Evolutionary conservation across 2,329 filamentous ascomycete species (phyloP).

Genomic region (Sporothrix variecibatus): DNA sequence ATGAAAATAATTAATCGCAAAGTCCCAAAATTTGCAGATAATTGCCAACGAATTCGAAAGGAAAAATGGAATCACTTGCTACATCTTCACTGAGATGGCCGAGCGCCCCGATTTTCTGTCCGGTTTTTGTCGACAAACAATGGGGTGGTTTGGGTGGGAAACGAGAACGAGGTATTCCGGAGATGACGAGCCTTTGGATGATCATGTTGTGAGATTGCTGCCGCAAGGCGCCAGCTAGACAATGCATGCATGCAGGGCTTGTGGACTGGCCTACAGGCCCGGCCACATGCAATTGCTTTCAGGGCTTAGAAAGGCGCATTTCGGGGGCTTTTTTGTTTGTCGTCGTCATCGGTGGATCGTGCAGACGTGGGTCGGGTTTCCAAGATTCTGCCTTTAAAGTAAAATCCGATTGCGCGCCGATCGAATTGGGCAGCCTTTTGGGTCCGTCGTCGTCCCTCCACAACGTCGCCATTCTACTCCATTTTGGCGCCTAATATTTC

Average conservation of each 20-base stretch:
- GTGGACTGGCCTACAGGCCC: neutral
- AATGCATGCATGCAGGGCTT: neutral
- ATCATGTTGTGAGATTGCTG: neutral
- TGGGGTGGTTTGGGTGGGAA: neutral
- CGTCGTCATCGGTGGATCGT: neutral
- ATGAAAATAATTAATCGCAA: neutral
- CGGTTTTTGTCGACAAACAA: neutral
- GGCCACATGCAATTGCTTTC: neutral
- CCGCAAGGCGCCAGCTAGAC: constrained; percentile 10
- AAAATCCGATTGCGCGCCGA: neutral
- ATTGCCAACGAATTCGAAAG: neutral
- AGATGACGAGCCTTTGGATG: neutral
- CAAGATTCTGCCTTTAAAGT: neutral
- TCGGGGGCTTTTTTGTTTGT: neutral
- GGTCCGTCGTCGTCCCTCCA: neutral
- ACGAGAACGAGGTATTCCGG: neutral
- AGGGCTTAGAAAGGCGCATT: neutral
- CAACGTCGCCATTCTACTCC: neutral
- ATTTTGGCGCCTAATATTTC: constrained; percentile 65
- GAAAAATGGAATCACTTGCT: neutral
- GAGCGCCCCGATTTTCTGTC: neutral
- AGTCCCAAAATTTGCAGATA: neutral
- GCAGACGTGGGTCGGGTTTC: neutral
- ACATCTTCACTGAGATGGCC: neutral
- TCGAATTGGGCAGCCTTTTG: neutral